Percentiles rank a stretch among this genome's conserved stretches.
Evolutionary conservation across 176 grass and related monocot genomes (phyloP).

Genomic region (Luzula sylvatica): DNA sequence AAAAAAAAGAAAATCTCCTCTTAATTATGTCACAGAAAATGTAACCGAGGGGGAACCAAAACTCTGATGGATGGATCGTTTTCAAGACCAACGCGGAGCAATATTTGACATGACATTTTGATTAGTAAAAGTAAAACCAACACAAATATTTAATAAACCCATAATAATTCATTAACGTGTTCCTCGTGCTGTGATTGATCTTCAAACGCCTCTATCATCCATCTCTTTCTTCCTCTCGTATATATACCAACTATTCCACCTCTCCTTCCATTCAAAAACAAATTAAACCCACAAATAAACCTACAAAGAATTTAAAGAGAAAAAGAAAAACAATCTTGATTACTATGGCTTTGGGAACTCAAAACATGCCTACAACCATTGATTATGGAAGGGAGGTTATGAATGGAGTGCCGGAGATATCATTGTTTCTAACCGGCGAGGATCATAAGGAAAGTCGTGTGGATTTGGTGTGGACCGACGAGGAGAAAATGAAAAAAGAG

Average conservation of each 20-base stretch:
- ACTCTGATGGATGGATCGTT: not conserved
- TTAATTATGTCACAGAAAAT: too few species aligned
- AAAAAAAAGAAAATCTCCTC: too few species aligned
- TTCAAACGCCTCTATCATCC: not conserved
- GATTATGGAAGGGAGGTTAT: not conserved
- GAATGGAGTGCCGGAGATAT: not conserved
- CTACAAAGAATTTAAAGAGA: not conserved
- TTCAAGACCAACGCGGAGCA: slow-evolving; percentile 12
- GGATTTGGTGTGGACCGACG: slow-evolving; percentile 46
- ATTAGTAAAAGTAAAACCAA: not conserved
- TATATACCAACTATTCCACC: not conserved
- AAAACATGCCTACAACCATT: not conserved
- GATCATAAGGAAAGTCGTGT: slow-evolving; percentile 6
- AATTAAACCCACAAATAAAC: not conserved
- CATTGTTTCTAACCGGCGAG: slow-evolving; percentile 13
- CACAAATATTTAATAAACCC: too few species aligned
- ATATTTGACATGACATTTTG: slow-evolving; percentile 4
- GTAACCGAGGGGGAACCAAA: not conserved
- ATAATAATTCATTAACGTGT: slow-evolving; percentile 1
- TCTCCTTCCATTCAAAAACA: not conserved
- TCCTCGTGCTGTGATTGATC: not conserved
- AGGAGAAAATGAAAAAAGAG: slow-evolving; percentile 64
- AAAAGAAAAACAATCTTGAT: not conserved
- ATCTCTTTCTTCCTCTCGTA: not conserved
- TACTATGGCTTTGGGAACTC: slow-evolving; percentile 19